Conservation (phyloP, 768 basidiomycete genomes). For the Crassisporium funariophilum region DNA sequence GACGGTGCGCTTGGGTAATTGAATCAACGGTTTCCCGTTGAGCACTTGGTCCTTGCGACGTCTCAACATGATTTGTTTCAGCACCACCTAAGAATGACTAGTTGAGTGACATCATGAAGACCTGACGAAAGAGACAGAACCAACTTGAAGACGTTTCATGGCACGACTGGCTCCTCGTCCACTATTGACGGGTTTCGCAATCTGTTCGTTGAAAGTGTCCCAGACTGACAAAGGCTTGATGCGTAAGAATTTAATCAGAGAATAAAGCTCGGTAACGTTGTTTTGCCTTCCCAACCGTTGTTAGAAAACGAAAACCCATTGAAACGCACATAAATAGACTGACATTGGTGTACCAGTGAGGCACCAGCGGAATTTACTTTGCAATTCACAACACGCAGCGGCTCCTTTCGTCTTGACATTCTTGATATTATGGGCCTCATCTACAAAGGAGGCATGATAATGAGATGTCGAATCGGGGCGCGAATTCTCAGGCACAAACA, state of each 20-base stretch:
- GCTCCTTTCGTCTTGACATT: conserved; percentile 79
- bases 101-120: not conserved
- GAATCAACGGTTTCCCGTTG: conserved; percentile 81
- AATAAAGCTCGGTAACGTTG: conserved; percentile 85
- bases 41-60: conserved; percentile 73
- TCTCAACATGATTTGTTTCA: conserved; percentile 87
- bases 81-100: conserved; percentile 55
- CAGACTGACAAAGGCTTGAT: conserved; percentile 81
- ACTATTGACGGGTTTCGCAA: conserved; percentile 77
- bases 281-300: conserved; percentile 64
- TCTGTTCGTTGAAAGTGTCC: conserved; percentile 75
- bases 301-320: conserved; percentile 35
- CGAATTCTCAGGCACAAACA: conserved; percentile 7
- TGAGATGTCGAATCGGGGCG: not conserved
- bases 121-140: conserved; percentile 11
- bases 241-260: conserved; percentile 86
- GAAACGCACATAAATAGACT: conserved; percentile 14
- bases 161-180: conserved; percentile 62
- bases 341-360: conserved; percentile 84
- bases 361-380: conserved; percentile 84
- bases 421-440: conserved; percentile 96
- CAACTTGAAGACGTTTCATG: conserved; percentile 83
- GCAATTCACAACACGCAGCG: conserved; percentile 75
- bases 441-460: conserved; percentile 35
- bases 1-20: conserved; percentile 75